A percentile compares a stretch with the other conserved stretches of the same genome.
Evolutionary conservation across 257 asterid genomes (phyloP).

Genomic region (Petunia secreta): DNA sequence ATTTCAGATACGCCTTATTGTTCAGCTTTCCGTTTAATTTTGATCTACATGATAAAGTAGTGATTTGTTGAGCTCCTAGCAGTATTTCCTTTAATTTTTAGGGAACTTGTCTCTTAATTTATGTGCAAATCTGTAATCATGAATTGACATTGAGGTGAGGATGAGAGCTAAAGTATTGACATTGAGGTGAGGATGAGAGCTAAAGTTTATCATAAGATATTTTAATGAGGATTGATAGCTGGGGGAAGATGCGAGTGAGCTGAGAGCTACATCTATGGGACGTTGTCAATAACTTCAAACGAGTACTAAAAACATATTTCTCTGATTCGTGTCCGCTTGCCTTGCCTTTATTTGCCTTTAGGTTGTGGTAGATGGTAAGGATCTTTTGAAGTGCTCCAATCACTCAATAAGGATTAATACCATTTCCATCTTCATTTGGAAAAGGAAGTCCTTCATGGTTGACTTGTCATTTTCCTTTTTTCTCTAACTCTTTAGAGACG

Average conservation of each 20-base stretch:
- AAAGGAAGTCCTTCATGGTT: not conserved
- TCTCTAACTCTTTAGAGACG: not conserved
- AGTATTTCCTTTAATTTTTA: not conserved
- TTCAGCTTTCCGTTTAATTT: not conserved
- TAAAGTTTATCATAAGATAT: not conserved
- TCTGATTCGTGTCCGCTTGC: not conserved
- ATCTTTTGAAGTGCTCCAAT: not conserved
- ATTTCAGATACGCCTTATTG: not conserved
- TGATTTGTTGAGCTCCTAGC: not conserved
- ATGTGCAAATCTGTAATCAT: not conserved
- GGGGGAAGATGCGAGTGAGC: not conserved
- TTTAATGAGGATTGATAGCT: not conserved
- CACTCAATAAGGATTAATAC: not conserved
- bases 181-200: not conserved
- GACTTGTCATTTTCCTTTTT: not conserved
- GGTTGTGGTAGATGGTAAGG: not conserved
- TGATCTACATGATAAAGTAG: not conserved
- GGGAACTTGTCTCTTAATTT: not conserved
- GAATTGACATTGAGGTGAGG: not conserved
- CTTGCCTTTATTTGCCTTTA: not conserved
- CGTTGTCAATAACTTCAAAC: not conserved
- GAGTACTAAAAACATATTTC: not conserved
- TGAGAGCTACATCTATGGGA: not conserved
- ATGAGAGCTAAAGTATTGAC: not conserved
- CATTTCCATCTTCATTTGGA: not conserved